These are phyloP conservation scores for Boletus huronensis DNA, from an alignment of 768 basidiomycete genomes.

Conservation along the genomic window DNA sequence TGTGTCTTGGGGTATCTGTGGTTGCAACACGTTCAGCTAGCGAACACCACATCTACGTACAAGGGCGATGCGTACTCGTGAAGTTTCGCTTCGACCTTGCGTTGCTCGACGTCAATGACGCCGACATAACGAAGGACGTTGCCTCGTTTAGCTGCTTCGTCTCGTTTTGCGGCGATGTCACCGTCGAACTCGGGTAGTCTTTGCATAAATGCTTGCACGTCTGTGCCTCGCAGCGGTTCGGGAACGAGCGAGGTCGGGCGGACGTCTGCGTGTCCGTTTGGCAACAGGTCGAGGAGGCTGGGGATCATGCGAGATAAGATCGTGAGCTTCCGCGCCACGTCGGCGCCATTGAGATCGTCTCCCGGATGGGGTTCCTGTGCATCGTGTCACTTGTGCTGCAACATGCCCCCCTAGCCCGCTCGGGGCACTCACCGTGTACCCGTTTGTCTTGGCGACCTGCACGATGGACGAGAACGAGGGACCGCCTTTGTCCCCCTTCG, in stretches of 20 bases:
- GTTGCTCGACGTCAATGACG: conserved; percentile 74
- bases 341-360: conserved; percentile 94
- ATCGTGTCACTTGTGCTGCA: conserved; percentile 25
- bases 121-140: conserved; percentile 92
- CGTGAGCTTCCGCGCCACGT: conserved; percentile 95
- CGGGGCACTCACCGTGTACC: conserved; percentile 72
- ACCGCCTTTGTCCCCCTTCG: conserved; percentile 62
- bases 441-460: conserved; percentile 80
- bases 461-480: conserved; percentile 89
- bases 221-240: conserved; percentile 59
- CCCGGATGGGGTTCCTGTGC: conserved; percentile 92
- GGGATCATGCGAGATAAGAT: conserved; percentile 85
- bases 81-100: conserved; percentile 77
- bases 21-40: background rate
- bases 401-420: background rate
- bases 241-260: conserved; percentile 86
- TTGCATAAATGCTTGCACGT: conserved; percentile 79
- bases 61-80: conserved; percentile 59
- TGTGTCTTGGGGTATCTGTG: conserved; percentile 84
- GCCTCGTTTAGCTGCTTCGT: conserved; percentile 73
- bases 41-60: background rate
- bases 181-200: conserved; percentile 80
- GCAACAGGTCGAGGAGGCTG: conserved; percentile 47
- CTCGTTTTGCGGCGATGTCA: conserved; percentile 72
- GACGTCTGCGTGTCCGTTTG: conserved; percentile 79